Percentiles rank a stretch among this genome's conserved stretches.
Evolutionary conservation across 2,329 filamentous ascomycete species (phyloP).

Genomic region (Colletotrichum trifolii): DNA sequence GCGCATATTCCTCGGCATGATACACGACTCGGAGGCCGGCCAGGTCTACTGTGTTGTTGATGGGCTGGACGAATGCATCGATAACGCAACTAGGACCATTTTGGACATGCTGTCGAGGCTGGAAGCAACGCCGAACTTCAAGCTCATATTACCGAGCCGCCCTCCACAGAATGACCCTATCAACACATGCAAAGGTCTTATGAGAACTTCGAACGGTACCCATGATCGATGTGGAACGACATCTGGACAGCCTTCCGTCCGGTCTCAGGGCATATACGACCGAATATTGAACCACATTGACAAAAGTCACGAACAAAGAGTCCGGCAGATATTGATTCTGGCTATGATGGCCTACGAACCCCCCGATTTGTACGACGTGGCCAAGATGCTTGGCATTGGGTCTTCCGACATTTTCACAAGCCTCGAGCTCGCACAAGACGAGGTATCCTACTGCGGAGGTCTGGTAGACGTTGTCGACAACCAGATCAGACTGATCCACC

Average conservation of each 20-base stretch:
- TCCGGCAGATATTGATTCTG: background rate
- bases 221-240: background rate
- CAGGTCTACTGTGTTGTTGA: background rate
- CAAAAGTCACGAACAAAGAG: background rate
- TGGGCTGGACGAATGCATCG: background rate
- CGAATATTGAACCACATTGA: background rate
- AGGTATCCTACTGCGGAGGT: background rate
- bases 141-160: background rate
- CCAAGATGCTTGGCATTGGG: background rate
- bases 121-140: background rate
- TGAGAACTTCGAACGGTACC: background rate
- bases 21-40: background rate
- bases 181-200: background rate
- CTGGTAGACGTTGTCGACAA: background rate
- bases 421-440: background rate
- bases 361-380: background rate
- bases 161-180: background rate
- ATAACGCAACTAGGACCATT: background rate
- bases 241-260: background rate
- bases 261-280: background rate
- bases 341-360: background rate
- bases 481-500: background rate
- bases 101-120: background rate
- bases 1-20: background rate
- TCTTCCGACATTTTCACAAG: background rate